Conservation (phyloP, 2,329 filamentous ascomycete genomes). For the Sclerotinia minor region DNA sequence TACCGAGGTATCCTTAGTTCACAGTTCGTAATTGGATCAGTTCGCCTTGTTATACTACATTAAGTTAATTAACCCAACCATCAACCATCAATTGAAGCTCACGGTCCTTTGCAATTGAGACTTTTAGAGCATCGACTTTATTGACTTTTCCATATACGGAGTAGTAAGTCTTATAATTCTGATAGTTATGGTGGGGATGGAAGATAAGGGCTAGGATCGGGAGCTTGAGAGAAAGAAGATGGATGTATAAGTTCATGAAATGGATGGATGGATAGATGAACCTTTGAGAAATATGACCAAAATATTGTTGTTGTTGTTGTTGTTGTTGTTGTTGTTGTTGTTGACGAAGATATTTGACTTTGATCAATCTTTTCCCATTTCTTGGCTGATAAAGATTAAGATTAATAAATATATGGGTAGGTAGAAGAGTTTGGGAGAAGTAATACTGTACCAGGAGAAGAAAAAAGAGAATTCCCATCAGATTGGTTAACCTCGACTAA, state of each 20-base stretch:
- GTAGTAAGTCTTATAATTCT: too few relatives aligned
- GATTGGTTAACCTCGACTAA: too few relatives aligned
- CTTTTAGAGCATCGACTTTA: constrained; percentile 7
- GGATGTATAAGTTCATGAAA: neutral
- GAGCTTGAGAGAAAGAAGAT: neutral
- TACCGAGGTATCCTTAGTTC: neutral
- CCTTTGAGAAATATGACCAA: neutral
- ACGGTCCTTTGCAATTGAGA: constrained; percentile 7
- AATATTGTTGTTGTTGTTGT: too few relatives aligned
- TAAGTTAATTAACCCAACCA: constrained; percentile 7
- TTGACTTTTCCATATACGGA: neutral
- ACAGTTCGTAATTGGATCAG: neutral
- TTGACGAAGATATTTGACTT: neutral
- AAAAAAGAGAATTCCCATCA: neutral
- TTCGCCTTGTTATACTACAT: constrained; percentile 9
- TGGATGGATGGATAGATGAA: neutral
- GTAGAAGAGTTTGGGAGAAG: neutral
- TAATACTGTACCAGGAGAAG: neutral
- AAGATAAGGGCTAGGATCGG: neutral
- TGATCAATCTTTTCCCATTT: neutral
- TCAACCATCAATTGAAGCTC: neutral
- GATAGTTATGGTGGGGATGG: neutral
- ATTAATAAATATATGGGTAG: neutral
- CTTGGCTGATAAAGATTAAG: neutral
- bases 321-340: too few relatives aligned